Evolutionary conservation across 2,329 filamentous ascomycete species (phyloP), one percentile per base, ranked within the genome.

Genomic region (Scedosporium apiospermum): DNA sequence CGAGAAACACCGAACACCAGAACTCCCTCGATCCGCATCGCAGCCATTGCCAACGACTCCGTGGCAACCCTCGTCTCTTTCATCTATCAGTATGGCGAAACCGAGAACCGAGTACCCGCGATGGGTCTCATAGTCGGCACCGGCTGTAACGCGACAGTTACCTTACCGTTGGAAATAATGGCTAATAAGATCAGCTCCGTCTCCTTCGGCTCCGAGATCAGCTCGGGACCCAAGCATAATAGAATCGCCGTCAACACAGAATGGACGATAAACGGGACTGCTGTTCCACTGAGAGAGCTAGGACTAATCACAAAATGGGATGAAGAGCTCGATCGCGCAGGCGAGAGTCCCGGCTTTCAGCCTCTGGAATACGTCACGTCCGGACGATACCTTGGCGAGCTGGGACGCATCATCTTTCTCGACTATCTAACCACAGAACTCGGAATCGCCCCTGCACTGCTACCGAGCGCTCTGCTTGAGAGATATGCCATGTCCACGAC

Each of bases 81-180:
- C 66, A 86, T 90, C 38, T 91, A 91, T 72, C 82, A 86, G 63
- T 86, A 87, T 61, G 84, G 85, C 66, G 83, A 83, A 18, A 75
- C 81, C 14, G 75, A 78, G 0, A 81, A 83, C 63, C 87, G 84
- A 65, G 84, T 87, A 65, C 88, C 90, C 2, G 83, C 82, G 30
- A 93, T 93, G 88, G 89, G 88, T 4, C 79, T 93, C 21, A 93
- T 95, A 65, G 88, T 91, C 42, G 90, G 90, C 10, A 93, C 90
- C 0, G 90, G 90, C 3, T 88, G 87, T 70, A 93, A 93, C 69
- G 90, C 90, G 1, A 93, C 90, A 1, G 86, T 93, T 49, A 86
- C 89, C 0, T 82, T 95, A 71, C 83, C 81, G 67, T 75, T 88
- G 59, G 80, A 75, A 57, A 81, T 79, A 63, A 77, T 95, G 18